A percentile compares a stretch with the other conserved stretches of the same genome.
Conservation (phyloP, 352 stramenopile genomes). For the Phytophthora nicotianae region DNA sequence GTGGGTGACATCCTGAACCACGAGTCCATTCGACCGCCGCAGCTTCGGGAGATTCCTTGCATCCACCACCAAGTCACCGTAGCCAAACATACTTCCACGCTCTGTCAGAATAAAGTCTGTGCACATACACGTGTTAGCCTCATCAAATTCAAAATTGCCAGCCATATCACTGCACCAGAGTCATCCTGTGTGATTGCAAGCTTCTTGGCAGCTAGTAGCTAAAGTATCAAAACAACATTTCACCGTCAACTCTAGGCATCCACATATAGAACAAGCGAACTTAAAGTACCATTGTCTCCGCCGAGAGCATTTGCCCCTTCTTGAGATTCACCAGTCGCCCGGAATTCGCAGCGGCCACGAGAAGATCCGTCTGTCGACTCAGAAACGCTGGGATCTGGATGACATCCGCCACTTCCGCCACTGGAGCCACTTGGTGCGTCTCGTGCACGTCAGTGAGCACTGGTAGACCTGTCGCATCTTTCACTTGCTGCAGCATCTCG, state of each 20-base stretch:
- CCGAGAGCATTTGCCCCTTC: constrained; percentile 88
- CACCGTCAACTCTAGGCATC: not conserved
- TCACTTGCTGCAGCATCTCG: constrained; percentile 75
- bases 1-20: constrained; percentile 90
- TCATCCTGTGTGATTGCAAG: constrained; percentile 64
- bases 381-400: constrained; percentile 91
- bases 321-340: constrained; percentile 89
- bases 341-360: constrained; percentile 75
- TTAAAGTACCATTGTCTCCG: constrained; percentile 74
- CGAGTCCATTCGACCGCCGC: constrained; percentile 54
- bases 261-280: not conserved
- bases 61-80: constrained; percentile 89
- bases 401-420: constrained; percentile 78
- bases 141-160: not conserved
- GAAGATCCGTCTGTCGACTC: constrained; percentile 88
- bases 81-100: constrained; percentile 88
- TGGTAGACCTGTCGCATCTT: constrained; percentile 68
- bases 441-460: constrained; percentile 89
- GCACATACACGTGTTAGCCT: constrained; percentile 2
- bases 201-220: constrained; percentile 82
- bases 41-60: constrained; percentile 82
- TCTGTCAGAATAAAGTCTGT: constrained; percentile 86
- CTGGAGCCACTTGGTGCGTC: constrained; percentile 73
- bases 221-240: constrained; percentile 13
- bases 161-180: constrained; percentile 24